Percentiles rank a stretch among this genome's conserved stretches.
These are phyloP conservation scores for Penicillium bialowiezense DNA, from an alignment of 495 filamentous ascomycete genomes.

Conservation along the genomic window DNA sequence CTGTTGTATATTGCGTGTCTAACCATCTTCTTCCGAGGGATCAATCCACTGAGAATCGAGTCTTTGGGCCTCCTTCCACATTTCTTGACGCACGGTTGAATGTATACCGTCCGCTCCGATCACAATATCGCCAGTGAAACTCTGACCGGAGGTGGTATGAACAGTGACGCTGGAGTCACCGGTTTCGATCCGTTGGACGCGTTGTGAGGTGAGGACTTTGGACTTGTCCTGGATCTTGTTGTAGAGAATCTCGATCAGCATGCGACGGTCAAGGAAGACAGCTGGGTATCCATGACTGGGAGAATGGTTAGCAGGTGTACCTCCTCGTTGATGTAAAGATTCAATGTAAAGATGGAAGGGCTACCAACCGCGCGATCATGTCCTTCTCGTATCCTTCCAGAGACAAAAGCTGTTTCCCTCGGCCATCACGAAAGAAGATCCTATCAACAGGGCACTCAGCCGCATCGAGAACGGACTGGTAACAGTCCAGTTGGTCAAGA, in stretches of 20 bases:
- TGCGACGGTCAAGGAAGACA: conserved; percentile 30
- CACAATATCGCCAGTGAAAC: conserved; percentile 40
- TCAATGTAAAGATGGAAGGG: too few species aligned
- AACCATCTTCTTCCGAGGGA: conserved; percentile 18
- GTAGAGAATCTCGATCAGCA: conserved; percentile 34
- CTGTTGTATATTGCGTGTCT: neutral
- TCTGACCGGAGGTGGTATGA: conserved; percentile 30
- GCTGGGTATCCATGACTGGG: conserved; percentile 16
- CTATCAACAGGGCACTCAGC: conserved; percentile 17
- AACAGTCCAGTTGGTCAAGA: conserved; percentile 47
- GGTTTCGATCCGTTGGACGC: conserved; percentile 27
- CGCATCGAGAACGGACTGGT: conserved; percentile 17
- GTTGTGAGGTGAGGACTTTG: conserved; percentile 31
- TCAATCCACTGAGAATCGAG: conserved; percentile 19
- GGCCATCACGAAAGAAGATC: conserved; percentile 12
- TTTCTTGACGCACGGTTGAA: conserved; percentile 40
- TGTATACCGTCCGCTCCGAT: conserved; percentile 54
- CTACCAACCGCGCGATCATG: conserved; percentile 6
- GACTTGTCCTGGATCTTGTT: conserved; percentile 32
- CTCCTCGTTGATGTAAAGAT: too few species aligned
- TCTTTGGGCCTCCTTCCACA: conserved; percentile 34
- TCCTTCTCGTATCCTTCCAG: conserved; percentile 4
- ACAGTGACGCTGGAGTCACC: conserved; percentile 23
- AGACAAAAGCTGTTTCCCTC: conserved; percentile 8
- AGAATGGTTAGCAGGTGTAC: neutral